A percentile compares a stretch with the other conserved stretches of the same genome.
Evolutionary conservation across 2,329 filamentous ascomycete genomes (phyloP).

Genomic region (Xylariaceae sp.): DNA sequence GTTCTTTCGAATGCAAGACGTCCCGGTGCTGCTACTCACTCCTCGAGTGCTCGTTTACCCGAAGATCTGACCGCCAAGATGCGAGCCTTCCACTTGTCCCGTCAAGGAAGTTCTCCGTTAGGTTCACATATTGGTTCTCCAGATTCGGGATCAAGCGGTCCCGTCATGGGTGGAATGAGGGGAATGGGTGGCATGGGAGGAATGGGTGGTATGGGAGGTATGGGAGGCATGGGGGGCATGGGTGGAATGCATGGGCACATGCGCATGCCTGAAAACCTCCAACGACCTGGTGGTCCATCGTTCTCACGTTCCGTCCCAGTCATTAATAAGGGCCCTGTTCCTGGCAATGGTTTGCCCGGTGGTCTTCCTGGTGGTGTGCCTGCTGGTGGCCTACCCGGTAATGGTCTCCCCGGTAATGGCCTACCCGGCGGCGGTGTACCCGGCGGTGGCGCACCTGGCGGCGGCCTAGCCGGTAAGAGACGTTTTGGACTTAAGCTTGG

Average conservation of each 20-base stretch:
- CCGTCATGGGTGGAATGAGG: constrained; percentile 29
- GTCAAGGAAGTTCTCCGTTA: constrained; percentile 38
- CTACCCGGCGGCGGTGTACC: background rate
- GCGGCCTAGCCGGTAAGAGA: constrained; percentile 58
- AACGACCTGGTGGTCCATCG: constrained; percentile 43
- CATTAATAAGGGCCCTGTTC: constrained; percentile 20
- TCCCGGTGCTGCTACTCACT: constrained; percentile 39
- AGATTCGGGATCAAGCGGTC: constrained; percentile 29
- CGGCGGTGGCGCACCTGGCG: constrained; percentile 24
- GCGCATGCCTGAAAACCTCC: constrained; percentile 38
- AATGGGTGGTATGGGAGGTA: too few species aligned
- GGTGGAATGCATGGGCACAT: constrained; percentile 40
- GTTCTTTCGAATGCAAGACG: constrained; percentile 62
- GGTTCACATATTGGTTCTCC: constrained; percentile 30
- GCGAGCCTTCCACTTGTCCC: constrained; percentile 42
- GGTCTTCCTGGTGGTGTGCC: background rate
- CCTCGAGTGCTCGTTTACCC: constrained; percentile 39
- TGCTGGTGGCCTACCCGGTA: constrained; percentile 50
- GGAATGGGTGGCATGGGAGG: too few species aligned
- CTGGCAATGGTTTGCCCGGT: constrained; percentile 49
- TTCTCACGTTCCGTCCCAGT: constrained; percentile 51
- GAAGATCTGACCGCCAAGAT: constrained; percentile 45
- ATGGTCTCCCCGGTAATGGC: constrained; percentile 26
- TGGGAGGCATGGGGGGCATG: constrained; percentile 4
- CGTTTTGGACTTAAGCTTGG: constrained; percentile 57